These are phyloP conservation scores for Niebla homalea DNA, from an alignment of 495 filamentous ascomycete species.

Conservation along the genomic window DNA sequence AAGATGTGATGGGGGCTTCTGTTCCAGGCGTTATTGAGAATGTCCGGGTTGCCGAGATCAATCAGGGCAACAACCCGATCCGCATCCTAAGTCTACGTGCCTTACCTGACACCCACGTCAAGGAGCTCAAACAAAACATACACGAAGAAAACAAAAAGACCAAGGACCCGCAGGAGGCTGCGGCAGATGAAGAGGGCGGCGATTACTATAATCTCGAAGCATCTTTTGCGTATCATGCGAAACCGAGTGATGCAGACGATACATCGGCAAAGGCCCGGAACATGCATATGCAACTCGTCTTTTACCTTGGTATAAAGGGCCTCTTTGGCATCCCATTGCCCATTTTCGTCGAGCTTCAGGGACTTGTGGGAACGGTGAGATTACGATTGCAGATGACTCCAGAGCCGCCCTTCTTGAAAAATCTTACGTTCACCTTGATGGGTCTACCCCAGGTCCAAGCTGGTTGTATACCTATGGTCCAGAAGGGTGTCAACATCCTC, in stretches of 20 bases:
- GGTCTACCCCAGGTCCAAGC: constrained; percentile 80
- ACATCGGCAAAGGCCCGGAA: constrained; percentile 73
- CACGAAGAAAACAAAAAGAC: constrained; percentile 63
- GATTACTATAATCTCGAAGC: constrained; percentile 91
- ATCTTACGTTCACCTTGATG: constrained; percentile 85
- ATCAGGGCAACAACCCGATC: constrained; percentile 79
- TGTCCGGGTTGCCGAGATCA: constrained; percentile 90
- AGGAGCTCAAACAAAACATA: constrained; percentile 65
- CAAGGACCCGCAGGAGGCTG: constrained; percentile 77
- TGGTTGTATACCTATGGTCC: constrained; percentile 82
- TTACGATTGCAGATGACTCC: constrained; percentile 74
- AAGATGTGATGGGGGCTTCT: constrained; percentile 94
- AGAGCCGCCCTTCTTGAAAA: constrained; percentile 80
- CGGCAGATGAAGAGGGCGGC: constrained; percentile 80
- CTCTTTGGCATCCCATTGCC: constrained; percentile 78
- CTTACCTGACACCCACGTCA: constrained; percentile 67
- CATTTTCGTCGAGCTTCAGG: constrained; percentile 75
- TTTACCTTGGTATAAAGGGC: constrained; percentile 74
- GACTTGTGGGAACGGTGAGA: constrained; percentile 75
- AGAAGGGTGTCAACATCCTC: constrained; percentile 77
- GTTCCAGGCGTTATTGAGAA: constrained; percentile 83
- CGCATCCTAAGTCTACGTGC: constrained; percentile 82
- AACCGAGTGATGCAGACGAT: constrained; percentile 46
- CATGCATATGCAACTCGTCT: constrained; percentile 94
- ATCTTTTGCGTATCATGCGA: constrained; percentile 87